Base-by-base conservation (phyloP, 2,329 filamentous ascomycete species). In the Plectosphaerella cucumerina region DNA sequence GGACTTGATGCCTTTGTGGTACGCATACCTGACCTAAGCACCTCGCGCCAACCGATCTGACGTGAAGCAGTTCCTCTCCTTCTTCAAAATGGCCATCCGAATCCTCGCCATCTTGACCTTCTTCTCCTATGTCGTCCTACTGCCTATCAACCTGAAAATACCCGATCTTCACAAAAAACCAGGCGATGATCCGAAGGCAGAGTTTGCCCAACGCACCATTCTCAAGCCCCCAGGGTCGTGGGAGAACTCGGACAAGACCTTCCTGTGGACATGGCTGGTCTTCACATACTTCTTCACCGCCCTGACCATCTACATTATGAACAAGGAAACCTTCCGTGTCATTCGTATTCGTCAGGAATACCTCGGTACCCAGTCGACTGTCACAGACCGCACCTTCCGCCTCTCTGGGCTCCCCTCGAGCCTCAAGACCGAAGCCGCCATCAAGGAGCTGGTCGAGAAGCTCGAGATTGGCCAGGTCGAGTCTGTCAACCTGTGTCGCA, bases 1-100 rank as follows among this genome's bases (percentile, higher is more conserved):
- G 94, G 94, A 0, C 80, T 99, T 47, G 94, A 99, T 73, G 94
- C 94, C 47, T 99, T 90, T 71, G 94, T 97, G 58, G 87, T 89
- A 71, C 10, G 17, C 50, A 11, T 47, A 5, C 15, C n/a, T 14
- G 10, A 6, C 2, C 2, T 6, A 11, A 8, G 12, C n/a, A 2
- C 4, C 14, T 8, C 3, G 35, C 6, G 4, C 5, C 9, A 2
- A 11, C 8, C 20, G 10, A 15, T 12, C 50, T 56, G 11, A 56
- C 46, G 14, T 18, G 17, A 5, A 2, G 21, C 22, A 72, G 81
- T 97, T 99, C 65, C 77, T 99, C 14, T 82, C 87, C 15, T 99
- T 99, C 70, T 97, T 97, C 77, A 95, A 92, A 66, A 94, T 97
- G 84, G 87, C 93, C 12, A 89, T 91, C 58, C 89, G 87, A 55